A percentile compares a stretch with the other conserved stretches of the same genome.
Evolutionary conservation across 2,329 filamentous ascomycete species (phyloP).

Genomic region (Cercospora zeae-maydis): DNA sequence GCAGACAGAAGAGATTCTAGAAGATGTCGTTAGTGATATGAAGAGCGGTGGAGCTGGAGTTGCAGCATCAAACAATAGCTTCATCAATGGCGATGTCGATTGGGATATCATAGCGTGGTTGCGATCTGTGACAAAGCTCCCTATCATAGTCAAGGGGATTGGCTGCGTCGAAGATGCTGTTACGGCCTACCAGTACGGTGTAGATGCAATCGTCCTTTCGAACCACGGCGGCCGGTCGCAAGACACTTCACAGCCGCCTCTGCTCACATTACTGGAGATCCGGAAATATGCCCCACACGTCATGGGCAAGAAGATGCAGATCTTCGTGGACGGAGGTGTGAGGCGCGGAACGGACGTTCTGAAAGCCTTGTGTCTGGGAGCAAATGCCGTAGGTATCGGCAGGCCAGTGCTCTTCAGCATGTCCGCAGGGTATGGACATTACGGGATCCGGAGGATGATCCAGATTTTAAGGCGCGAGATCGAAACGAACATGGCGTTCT

Average conservation of each 20-base stretch:
- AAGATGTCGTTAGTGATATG: conserved; percentile 21
- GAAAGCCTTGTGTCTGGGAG: conserved; percentile 63
- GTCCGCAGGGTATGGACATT: conserved; percentile 56
- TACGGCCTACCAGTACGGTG: conserved; percentile 41
- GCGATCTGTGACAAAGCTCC: conserved; percentile 31
- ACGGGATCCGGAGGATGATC: conserved; percentile 48
- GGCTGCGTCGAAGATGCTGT: conserved; percentile 41
- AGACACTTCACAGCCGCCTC: conserved; percentile 49
- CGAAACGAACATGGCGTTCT: conserved; percentile 61
- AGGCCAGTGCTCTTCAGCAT: conserved; percentile 55
- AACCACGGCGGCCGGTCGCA: conserved; percentile 53
- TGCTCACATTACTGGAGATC: conserved; percentile 61
- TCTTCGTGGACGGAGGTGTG: conserved; percentile 63
- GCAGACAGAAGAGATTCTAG: conserved; percentile 22
- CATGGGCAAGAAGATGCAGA: conserved; percentile 38
- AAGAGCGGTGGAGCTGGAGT: conserved; percentile 21
- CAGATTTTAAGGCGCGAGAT: conserved; percentile 54
- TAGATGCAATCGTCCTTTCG: conserved; percentile 42
- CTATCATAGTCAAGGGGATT: conserved; percentile 40
- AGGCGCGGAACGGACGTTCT: conserved; percentile 63
- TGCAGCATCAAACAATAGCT: conserved; percentile 27
- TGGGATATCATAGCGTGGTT: conserved; percentile 28
- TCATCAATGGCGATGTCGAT: conserved; percentile 28
- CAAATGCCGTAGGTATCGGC: conserved; percentile 59
- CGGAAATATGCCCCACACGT: conserved; percentile 55